Evolutionary conservation across 768 basidiomycete genomes (phyloP), one percentile per base, ranked within the genome.

Genomic region (Rhodotorula graminis): DNA sequence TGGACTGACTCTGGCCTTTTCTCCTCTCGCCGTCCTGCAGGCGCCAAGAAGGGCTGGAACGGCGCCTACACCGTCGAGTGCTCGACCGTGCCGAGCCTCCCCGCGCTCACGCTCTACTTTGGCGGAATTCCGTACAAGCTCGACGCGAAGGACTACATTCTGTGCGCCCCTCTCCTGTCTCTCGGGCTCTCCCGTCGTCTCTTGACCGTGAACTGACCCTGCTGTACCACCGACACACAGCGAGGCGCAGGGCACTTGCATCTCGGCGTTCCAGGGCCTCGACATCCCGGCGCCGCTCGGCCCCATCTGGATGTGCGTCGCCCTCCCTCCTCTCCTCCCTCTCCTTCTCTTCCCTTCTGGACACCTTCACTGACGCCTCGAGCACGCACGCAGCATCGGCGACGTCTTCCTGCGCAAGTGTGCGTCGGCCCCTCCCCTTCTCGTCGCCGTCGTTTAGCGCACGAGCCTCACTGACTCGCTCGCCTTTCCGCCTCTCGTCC

Each of bases 241-340:
- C 47, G 23, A 21, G 47, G 86, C 95, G 23, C 89, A 90, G 80
- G 92, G 91, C 37, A 91, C 92, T 25, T 99, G 96, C 81, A 90
- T 99, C 74, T 93, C 91, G 29, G 84, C 94, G 27, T 99, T 99
- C 85, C 90, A 88, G 58, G 91, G 90, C 33, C 82, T 97, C 82
- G 93, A 97, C 80, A 89, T 96, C 83, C 90, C 91, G 77, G 79
- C 80, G 29, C 80, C 80, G 21, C 37, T 75, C 14, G 78, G 79
- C 14, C 76, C 74, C 23, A 68, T 79, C 61, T 79, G 77, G 78
- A 76, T 93, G 89, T 81, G 91, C 85, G n/a, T 55, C 15, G 4
- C 49, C 23, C 19, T 5, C 25, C 37, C 2, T 29, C n/a, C n/a
- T 25, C 44, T 25, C 23, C 44, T 16, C 46, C 49, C 29, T 2